Conservation (phyloP, 768 basidiomycete genomes). For the Calvatia gigantea region DNA sequence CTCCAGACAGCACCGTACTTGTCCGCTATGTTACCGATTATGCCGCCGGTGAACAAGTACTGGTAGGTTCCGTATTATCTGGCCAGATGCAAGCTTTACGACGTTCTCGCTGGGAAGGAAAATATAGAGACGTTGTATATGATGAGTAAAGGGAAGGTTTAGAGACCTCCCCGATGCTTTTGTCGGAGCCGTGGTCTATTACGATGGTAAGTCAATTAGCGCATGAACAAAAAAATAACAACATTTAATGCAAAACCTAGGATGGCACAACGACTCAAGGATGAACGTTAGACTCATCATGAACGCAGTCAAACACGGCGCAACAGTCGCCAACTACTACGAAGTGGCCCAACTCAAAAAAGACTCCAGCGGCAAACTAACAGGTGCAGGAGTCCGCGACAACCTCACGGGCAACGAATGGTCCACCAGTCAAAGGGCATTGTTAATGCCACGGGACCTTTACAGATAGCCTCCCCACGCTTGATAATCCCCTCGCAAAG, state of each 20-base stretch:
- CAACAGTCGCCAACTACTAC: conserved; percentile 84
- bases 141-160: conserved; percentile 94
- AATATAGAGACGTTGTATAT: conserved; percentile 96
- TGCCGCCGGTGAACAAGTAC: conserved; percentile 97
- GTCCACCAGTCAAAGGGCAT: conserved; percentile 82
- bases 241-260: conserved; percentile 34
- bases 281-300: conserved; percentile 97
- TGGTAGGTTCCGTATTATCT: conserved; percentile 98
- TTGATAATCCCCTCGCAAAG: conserved; percentile 77
- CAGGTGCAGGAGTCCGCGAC: conserved; percentile 76
- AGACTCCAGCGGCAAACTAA: conserved; percentile 55
- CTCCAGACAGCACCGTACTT: conserved; percentile 95
- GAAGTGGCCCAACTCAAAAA: conserved; percentile 82
- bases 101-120: conserved; percentile 89
- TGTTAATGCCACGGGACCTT: conserved; percentile 97
- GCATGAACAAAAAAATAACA: too few relatives aligned
- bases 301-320: conserved; percentile 92
- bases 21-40: conserved; percentile 90
- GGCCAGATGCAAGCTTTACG: conserved; percentile 95
- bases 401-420: conserved; percentile 80
- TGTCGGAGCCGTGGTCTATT: conserved; percentile 94
- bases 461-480: conserved; percentile 76
- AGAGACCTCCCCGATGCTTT: conserved; percentile 97
- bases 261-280: conserved; percentile 96
- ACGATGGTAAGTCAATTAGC: conserved; percentile 72